A percentile compares a stretch with the other conserved stretches of the same genome.
Evolutionary conservation across 2,329 filamentous ascomycete species (phyloP).

Genomic region (Tolypocladium inflatum): DNA sequence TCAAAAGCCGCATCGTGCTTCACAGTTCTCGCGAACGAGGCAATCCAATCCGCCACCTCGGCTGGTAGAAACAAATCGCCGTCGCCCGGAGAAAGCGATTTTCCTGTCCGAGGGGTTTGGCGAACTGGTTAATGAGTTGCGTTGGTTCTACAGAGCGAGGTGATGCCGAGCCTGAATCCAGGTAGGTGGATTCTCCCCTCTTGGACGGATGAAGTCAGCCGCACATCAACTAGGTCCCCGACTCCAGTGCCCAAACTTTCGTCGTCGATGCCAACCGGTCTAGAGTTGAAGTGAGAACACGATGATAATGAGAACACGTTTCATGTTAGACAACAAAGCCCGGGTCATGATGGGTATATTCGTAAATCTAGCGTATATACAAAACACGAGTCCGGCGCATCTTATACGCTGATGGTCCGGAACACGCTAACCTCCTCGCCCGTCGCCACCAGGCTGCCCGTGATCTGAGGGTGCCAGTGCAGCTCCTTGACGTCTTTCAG

Average conservation of each 20-base stretch:
- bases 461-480: slow-evolving; percentile 97
- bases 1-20: slow-evolving; percentile 1
- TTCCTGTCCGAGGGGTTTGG: not conserved
- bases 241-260: not conserved
- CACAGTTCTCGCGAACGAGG: not conserved
- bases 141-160: not conserved
- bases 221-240: not conserved
- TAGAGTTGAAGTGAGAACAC: not conserved
- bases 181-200: not conserved
- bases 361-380: slow-evolving; percentile 1
- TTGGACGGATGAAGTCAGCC: not conserved
- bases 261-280: not conserved
- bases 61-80: not conserved
- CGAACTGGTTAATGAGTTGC: not conserved
- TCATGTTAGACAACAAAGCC: too few relatives aligned
- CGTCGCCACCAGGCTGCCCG: slow-evolving; percentile 79
- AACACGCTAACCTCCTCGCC: slow-evolving; percentile 83
- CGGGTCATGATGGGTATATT: slow-evolving; percentile 3
- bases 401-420: slow-evolving; percentile 71
- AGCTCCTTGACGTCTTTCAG: slow-evolving; percentile 91
- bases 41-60: not conserved
- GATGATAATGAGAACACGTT: too few relatives aligned
- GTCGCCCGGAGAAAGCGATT: not conserved
- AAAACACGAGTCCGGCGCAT: not conserved
- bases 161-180: not conserved